These are phyloP conservation scores for Backusella tarrabulga DNA, from an alignment of 192 early-diverging fungal genomes.

Conservation along the genomic window DNA sequence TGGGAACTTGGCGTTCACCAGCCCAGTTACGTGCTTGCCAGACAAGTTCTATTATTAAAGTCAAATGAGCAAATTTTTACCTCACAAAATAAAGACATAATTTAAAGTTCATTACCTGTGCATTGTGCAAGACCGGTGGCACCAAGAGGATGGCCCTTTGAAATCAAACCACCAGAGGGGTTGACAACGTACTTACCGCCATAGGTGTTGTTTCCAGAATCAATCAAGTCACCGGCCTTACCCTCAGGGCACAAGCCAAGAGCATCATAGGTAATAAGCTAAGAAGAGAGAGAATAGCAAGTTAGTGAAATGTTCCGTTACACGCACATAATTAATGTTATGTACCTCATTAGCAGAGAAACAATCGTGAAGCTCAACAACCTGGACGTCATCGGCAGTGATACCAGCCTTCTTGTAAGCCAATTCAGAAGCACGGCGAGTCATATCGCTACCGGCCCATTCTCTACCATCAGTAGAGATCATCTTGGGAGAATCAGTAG, in stretches of 20 bases:
- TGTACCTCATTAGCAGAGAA: constrained; percentile 70
- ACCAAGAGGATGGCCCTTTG: constrained; percentile 75
- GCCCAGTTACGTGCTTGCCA: constrained; percentile 67
- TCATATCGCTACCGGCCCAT: constrained; percentile 68
- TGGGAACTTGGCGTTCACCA: constrained; percentile 63
- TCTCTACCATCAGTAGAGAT: constrained; percentile 51
- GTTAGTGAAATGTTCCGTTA: constrained; percentile 28
- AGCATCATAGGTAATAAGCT: constrained; percentile 67
- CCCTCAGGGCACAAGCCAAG: constrained; percentile 64
- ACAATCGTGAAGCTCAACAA: constrained; percentile 75
- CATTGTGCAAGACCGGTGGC: constrained; percentile 80
- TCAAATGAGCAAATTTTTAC: background rate
- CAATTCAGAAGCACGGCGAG: constrained; percentile 53
- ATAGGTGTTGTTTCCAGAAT: constrained; percentile 52
- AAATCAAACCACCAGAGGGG: constrained; percentile 71
- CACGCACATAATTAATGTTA: background rate
- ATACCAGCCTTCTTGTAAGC: constrained; percentile 60
- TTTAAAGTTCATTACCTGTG: constrained; percentile 36
- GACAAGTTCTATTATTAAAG: constrained; percentile 28
- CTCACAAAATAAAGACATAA: background rate
- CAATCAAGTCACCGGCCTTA: constrained; percentile 60
- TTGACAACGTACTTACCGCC: constrained; percentile 68
- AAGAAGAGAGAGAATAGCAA: background rate
- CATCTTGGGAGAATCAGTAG: constrained; percentile 68
- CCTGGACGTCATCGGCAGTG: constrained; percentile 57